Conservation (phyloP, 2,329 filamentous ascomycete genomes). For the Myriosclerotinia duriaeana region DNA sequence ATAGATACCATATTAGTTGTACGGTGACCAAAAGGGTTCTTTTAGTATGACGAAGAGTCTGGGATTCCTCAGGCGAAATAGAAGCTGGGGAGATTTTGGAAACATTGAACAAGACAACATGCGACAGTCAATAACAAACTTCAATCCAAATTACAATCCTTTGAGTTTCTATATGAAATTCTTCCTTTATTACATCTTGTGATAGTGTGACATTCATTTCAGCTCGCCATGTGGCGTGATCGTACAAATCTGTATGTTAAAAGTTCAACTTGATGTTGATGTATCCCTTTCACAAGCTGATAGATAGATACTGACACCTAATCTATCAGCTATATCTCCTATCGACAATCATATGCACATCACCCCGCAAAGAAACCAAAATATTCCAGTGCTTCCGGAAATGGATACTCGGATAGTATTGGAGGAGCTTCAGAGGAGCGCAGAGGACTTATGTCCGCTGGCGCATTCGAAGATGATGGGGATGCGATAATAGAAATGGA, state of each 20-base stretch:
- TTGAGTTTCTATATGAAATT: constrained; percentile 19
- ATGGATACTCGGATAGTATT: constrained; percentile 61
- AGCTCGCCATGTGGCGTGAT: constrained; percentile 91
- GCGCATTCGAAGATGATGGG: constrained; percentile 78
- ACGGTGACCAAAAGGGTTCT: constrained; percentile 4
- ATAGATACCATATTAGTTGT: constrained; percentile 16
- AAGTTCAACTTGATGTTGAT: background rate
- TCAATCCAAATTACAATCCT: background rate
- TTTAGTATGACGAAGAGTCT: constrained; percentile 6
- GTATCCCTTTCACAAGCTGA: constrained; percentile 10
- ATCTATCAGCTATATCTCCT: constrained; percentile 81
- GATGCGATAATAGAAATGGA: constrained; percentile 99
- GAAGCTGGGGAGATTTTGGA: constrained; percentile 20
- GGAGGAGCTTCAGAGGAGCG: constrained; percentile 60
- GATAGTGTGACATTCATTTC: constrained; percentile 24
- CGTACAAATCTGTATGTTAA: constrained; percentile 87
- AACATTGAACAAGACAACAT: constrained; percentile 21
- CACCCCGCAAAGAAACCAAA: constrained; percentile 84
- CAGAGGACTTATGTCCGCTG: constrained; percentile 80
- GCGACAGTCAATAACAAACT: constrained; percentile 20
- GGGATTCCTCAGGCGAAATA: constrained; percentile 15
- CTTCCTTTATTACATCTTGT: constrained; percentile 6
- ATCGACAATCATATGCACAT: constrained; percentile 96
- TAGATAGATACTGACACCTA: constrained; percentile 36
- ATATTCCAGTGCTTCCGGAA: constrained; percentile 50